These are phyloP conservation scores for Aeschynomene evenia DNA, from an alignment of 306 rosid species.

Conservation along the genomic window DNA sequence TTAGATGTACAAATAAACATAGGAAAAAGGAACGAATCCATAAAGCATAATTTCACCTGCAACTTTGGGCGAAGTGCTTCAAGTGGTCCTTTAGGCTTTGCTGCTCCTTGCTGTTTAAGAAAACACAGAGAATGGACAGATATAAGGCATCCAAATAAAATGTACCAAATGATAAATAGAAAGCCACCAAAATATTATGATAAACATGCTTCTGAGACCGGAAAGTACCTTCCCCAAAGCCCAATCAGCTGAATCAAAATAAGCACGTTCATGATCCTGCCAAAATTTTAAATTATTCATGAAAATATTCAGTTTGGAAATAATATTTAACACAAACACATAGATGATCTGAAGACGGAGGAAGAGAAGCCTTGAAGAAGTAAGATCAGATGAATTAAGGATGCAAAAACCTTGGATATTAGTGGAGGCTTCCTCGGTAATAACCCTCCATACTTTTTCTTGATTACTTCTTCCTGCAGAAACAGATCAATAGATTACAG, in stretches of 20 bases:
- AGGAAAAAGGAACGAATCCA: neutral
- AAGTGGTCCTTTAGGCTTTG: conserved; percentile 96
- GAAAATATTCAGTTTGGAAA: conserved; percentile 19
- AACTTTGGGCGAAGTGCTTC: conserved; percentile 98
- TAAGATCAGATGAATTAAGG: conserved; percentile 2
- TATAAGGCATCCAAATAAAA: conserved; percentile 32
- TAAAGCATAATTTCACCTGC: conserved; percentile 57
- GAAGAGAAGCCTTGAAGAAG: neutral
- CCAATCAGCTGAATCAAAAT: conserved; percentile 98
- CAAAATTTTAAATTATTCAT: conserved; percentile 29
- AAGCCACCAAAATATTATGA: conserved; percentile 5
- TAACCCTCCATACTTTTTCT: conserved; percentile 94
- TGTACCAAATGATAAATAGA: neutral
- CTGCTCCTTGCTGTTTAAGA: conserved; percentile 70
- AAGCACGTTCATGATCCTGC: conserved; percentile 98
- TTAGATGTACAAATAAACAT: neutral
- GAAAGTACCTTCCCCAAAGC: conserved; percentile 88
- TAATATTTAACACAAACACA: conserved; percentile 9
- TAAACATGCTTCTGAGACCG: neutral
- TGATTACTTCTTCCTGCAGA: conserved; percentile 69
- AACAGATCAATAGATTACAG: conserved; percentile 12
- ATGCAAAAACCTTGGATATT: conserved; percentile 77
- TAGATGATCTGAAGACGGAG: neutral
- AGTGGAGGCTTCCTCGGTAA: conserved; percentile 87
- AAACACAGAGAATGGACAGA: conserved; percentile 29